Evolutionary conservation across 1,284 basidiomycete genomes (phyloP).

Genomic region (Fomitopsis pinicola): DNA sequence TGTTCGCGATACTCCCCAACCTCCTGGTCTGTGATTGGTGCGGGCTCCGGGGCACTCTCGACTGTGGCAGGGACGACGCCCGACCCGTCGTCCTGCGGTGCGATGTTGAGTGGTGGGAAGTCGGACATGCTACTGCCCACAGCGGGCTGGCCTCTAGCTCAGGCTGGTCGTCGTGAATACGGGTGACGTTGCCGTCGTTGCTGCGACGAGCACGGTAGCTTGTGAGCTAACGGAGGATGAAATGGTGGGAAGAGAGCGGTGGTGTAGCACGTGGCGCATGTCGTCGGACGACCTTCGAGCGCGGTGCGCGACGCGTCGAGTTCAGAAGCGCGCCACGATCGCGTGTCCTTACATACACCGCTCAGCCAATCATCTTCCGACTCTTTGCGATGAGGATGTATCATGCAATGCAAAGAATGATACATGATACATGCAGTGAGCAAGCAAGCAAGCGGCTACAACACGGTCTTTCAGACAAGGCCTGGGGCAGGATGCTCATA

Average conservation of each 20-base stretch:
- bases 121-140: slow-evolving; percentile 39
- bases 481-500: too few relatives aligned
- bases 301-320: not conserved
- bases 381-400: not conserved
- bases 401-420: not conserved
- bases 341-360: not conserved
- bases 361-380: slow-evolving; percentile 1
- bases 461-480: too few relatives aligned
- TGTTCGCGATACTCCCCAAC: slow-evolving; percentile 91
- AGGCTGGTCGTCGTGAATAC: not conserved
- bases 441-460: too few relatives aligned
- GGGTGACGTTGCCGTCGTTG: not conserved
- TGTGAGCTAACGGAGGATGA: not conserved
- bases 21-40: slow-evolving; percentile 84
- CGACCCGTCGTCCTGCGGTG: slow-evolving; percentile 49
- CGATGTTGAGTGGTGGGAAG: slow-evolving; percentile 48
- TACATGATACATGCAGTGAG: not conserved
- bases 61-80: slow-evolving; percentile 33
- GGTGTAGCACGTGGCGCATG: not conserved
- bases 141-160: not conserved
- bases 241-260: not conserved
- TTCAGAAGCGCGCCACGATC: not conserved
- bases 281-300: not conserved
- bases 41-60: slow-evolving; percentile 50
- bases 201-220: not conserved